Base-by-base conservation (phyloP, 768 basidiomycete genomes). In the Suillus decipiens region DNA sequence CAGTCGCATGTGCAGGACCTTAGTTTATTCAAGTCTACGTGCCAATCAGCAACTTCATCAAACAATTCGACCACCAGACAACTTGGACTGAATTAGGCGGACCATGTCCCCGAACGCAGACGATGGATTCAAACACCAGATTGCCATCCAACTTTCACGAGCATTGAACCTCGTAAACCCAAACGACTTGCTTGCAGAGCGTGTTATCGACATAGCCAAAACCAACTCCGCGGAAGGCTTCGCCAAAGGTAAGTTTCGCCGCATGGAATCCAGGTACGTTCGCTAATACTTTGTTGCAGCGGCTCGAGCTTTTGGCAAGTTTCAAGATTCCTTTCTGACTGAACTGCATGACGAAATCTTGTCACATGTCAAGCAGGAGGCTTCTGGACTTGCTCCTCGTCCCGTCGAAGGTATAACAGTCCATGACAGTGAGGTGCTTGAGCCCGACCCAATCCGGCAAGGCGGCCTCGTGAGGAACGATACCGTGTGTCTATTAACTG, bases 231-330 rank as follows among this genome's bases (percentile, higher is more conserved):
- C 84, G 24, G 81, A 85, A 14, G 86, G 81, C 3, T 94, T 95
- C 73, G 82, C 86, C 53, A 81, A 82, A 76, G 91, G 92, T 92
- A 63, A 53, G 80, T 71, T 42, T 57, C 14, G 43, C 33, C 19
- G 31, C 28, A 47, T 22, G 60, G 45, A 47, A 15, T 22, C 34
- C 22, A 48, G 41, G 64, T 36, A 22, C n/a, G 9, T 37, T 24
- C n/a, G 19, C 47, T 42, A 55, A 59, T 58, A 59, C 28, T 59
- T 53, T n/a, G 8, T 28, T 66, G 1, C 68, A 89, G 92, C 93
- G 68, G 89, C 90, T 39, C 84, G 81, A 65, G 79, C 88, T 37
- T 96, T 97, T 78, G 94, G 93, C 73, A 92, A 92, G 80, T 95
- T 96, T 72, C 82, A 89, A 71, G 85, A 87, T 71, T 85, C 87